phyloP scores from a whole-genome alignment of 208 protist genomes.

The Wallacemonas sp. region DNA sequence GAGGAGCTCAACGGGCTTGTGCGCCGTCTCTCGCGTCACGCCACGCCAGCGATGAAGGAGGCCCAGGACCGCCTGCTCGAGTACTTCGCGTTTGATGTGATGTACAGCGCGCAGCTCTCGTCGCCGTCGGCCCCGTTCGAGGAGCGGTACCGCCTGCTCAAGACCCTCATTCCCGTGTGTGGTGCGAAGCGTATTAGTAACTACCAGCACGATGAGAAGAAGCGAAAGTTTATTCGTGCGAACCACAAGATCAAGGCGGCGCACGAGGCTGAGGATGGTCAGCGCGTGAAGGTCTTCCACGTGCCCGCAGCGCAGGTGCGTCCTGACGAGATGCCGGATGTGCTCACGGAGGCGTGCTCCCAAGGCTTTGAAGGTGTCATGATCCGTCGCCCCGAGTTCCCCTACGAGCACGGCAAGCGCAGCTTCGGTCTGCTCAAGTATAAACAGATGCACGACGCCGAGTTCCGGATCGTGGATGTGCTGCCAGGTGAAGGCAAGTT shows the following conservation, averaged over 20 bases:
- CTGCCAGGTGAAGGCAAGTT: conserved; percentile 84
- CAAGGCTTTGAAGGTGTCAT: conserved; percentile 91
- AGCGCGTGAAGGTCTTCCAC: conserved; percentile 65
- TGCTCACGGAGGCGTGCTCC: conserved; percentile 75
- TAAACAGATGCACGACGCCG: conserved; percentile 89
- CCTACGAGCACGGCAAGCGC: conserved; percentile 89
- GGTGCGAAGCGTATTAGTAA: conserved; percentile 83
- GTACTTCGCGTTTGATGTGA: conserved; percentile 90
- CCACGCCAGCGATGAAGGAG: conserved; percentile 25
- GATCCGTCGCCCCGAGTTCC: conserved; percentile 79
- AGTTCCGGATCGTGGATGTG: conserved; percentile 87
- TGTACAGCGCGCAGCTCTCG: conserved; percentile 69
- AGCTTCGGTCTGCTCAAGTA: conserved; percentile 90
- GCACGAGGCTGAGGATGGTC: conserved; percentile 3
- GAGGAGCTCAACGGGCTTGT: conserved; percentile 86
- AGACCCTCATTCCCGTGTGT: conserved; percentile 74
- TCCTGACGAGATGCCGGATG: conserved; percentile 77
- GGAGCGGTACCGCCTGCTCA: conserved; percentile 79
- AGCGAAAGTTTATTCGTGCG: conserved; percentile 70
- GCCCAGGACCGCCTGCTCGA: conserved; percentile 63
- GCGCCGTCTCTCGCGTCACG: conserved; percentile 40
- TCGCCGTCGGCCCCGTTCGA: conserved; percentile 55
- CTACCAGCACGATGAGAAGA: conserved; percentile 76
- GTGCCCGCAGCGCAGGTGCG: conserved; percentile 76
- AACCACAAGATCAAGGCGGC: conserved; percentile 14